Evolutionary conservation across 208 protist genomes (phyloP).

Genomic region (Acanthamoeba royreba): DNA sequence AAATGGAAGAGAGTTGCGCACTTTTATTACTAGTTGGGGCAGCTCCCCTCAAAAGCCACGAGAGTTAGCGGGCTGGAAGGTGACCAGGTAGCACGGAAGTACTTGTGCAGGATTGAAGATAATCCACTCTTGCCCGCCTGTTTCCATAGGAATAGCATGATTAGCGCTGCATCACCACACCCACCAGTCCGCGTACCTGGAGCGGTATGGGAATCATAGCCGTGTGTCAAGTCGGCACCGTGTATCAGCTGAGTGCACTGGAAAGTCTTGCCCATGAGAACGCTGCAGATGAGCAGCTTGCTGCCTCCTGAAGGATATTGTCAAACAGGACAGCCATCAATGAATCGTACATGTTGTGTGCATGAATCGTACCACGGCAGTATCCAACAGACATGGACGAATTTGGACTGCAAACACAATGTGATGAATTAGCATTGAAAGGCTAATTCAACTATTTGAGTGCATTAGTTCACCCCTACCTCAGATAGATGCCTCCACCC

Average conservation of each 20-base stretch:
- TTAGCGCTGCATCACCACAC: too few relatives aligned
- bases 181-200: too few relatives aligned
- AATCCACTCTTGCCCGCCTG: neutral
- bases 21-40: too few relatives aligned
- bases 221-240: neutral
- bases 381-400: constrained; percentile 8
- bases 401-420: too few relatives aligned
- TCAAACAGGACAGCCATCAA: neutral
- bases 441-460: too few relatives aligned
- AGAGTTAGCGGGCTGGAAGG: too few relatives aligned
- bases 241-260: neutral
- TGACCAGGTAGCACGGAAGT: neutral
- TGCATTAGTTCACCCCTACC: too few relatives aligned
- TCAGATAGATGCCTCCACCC: neutral
- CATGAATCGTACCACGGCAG: neutral
- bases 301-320: neutral
- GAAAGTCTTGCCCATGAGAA: neutral
- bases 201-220: neutral
- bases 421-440: too few relatives aligned
- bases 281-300: constrained; percentile 22
- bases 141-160: too few relatives aligned
- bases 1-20: too few relatives aligned
- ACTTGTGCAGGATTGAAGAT: constrained; percentile 23
- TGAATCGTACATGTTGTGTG: neutral
- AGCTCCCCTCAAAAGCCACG: too few relatives aligned